phyloP scores from a whole-genome alignment of 2,329 filamentous ascomycete genomes.

The Calonectria pteridis region DNA sequence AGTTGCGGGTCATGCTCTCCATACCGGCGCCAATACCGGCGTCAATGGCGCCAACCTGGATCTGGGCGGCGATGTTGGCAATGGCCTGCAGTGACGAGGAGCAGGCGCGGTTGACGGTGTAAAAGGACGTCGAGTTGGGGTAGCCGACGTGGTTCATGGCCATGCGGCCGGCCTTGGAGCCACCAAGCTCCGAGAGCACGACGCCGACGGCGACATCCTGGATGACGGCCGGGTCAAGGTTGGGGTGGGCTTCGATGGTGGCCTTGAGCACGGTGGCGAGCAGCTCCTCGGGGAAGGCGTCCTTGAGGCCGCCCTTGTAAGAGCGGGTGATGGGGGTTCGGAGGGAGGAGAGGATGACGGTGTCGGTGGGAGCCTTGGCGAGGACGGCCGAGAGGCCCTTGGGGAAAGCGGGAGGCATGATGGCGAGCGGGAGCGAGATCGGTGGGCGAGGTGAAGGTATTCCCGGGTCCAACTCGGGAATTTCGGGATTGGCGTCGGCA shows the following conservation, averaged over 20 bases:
- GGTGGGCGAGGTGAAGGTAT: conserved; percentile 15
- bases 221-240: conserved; percentile 73
- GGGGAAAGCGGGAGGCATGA: conserved; percentile 40
- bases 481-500: conserved; percentile 9
- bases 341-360: conserved; percentile 90
- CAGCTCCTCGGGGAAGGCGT: conserved; percentile 92
- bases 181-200: conserved; percentile 91
- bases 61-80: conserved; percentile 78
- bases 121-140: conserved; percentile 78
- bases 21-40: conserved; percentile 88
- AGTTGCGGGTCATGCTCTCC: conserved; percentile 97
- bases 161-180: conserved; percentile 91
- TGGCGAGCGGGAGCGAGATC: conserved; percentile 1
- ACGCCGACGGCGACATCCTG: conserved; percentile 90
- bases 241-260: conserved; percentile 72
- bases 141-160: conserved; percentile 88
- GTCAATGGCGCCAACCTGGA: conserved; percentile 79
- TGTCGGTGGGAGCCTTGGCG: conserved; percentile 81
- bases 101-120: conserved; percentile 92
- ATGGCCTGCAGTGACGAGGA: conserved; percentile 83
- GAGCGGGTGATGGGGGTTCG: conserved; percentile 89
- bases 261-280: conserved; percentile 72
- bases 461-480: conserved; percentile 18
- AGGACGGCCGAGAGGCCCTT: conserved; percentile 80
- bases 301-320: conserved; percentile 85